Percentiles rank a stretch among this genome's conserved stretches.
Evolutionary conservation across 305 asterid species (phyloP).

Genomic region (Nicotiana rustica): DNA sequence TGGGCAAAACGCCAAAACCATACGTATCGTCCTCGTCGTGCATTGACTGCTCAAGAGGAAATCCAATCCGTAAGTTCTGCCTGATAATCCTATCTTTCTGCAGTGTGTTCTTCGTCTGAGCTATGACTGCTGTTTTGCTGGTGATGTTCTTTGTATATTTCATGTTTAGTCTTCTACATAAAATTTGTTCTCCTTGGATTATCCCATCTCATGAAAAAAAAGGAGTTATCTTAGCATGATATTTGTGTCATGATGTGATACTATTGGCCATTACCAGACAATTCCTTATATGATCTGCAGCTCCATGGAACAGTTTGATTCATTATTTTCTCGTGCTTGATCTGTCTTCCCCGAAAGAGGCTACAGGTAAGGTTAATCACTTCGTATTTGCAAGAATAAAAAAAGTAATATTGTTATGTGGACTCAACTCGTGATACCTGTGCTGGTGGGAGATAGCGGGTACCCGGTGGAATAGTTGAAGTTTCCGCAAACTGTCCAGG

Average conservation of each 20-base stretch:
- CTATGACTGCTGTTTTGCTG: not conserved
- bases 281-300: not conserved
- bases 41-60: constrained; percentile 74
- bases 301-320: not conserved
- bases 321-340: not conserved
- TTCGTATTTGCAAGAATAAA: too few species aligned
- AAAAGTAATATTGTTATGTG: too few species aligned
- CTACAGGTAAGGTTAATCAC: not conserved
- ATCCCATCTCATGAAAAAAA: not conserved
- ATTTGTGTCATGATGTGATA: not conserved
- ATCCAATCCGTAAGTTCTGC: constrained; percentile 56
- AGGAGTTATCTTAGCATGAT: not conserved
- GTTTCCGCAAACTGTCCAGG: too few species aligned
- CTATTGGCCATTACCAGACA: not conserved
- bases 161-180: not conserved
- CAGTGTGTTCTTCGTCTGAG: not conserved
- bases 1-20: constrained; percentile 81
- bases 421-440: too few species aligned
- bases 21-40: constrained; percentile 71
- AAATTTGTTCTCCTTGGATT: not conserved
- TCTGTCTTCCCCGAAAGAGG: not conserved
- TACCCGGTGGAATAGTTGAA: too few species aligned
- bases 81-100: constrained; percentile 2
- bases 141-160: not conserved
- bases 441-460: too few species aligned